A percentile compares a stretch with the other conserved stretches of the same genome.
Evolutionary conservation across 257 asterid species (phyloP).

Genomic region (Sherardia arvensis): DNA sequence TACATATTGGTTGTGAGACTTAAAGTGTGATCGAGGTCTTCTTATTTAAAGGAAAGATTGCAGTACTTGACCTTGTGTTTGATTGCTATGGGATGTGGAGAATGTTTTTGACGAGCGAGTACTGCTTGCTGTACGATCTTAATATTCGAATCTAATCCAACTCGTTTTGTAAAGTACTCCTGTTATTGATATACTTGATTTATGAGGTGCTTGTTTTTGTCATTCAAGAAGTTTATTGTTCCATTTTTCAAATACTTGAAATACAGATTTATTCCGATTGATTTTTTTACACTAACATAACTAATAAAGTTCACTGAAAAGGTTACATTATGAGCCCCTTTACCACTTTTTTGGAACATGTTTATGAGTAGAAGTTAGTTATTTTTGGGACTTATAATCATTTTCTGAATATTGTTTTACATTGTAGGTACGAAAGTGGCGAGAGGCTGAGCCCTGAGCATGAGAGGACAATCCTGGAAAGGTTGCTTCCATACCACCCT

Average conservation of each 20-base stretch:
- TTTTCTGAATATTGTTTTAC: constrained; percentile 2
- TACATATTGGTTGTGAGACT: not conserved
- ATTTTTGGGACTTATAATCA: not conserved
- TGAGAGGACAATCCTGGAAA: constrained; percentile 61
- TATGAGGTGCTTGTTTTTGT: not conserved
- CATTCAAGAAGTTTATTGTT: not conserved
- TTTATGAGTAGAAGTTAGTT: not conserved
- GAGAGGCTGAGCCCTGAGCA: constrained; percentile 75
- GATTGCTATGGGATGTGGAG: not conserved
- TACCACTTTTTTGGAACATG: not conserved
- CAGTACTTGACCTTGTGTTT: not conserved
- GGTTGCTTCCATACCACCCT: constrained; percentile 83
- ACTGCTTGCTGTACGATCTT: not conserved
- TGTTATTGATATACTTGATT: not conserved
- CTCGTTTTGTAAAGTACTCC: not conserved
- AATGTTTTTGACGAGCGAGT: not conserved
- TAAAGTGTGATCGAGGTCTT: not conserved
- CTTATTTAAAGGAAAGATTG: not conserved
- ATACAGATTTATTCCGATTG: not conserved
- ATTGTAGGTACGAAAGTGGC: constrained; percentile 68
- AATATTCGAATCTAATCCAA: not conserved
- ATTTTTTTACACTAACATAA: not conserved
- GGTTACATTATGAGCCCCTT: not conserved
- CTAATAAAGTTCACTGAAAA: not conserved
- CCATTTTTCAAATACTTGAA: not conserved